phyloP scores from a whole-genome alignment of 2,329 filamentous ascomycete genomes.

The Fusarium staphyleae region DNA sequence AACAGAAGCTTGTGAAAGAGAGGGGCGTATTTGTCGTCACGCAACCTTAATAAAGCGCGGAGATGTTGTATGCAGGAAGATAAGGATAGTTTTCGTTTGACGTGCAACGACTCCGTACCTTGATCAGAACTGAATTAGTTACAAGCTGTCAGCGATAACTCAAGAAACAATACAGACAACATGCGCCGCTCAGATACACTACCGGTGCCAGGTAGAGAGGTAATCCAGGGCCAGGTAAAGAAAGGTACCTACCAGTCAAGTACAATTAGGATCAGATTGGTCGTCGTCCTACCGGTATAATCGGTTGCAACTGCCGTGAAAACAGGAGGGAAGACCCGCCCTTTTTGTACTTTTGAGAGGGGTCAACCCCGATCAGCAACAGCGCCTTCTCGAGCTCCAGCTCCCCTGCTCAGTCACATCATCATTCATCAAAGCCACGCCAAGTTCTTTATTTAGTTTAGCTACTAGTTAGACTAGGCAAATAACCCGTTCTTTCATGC shows the following conservation, averaged over 20 bases:
- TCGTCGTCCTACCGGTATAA: conserved; percentile 40
- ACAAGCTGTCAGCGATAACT: conserved; percentile 1
- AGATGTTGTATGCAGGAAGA: background rate
- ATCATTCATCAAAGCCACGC: conserved; percentile 24
- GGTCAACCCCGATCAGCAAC: background rate
- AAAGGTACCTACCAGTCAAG: conserved; percentile 31
- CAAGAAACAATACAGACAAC: background rate
- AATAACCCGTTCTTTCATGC: background rate
- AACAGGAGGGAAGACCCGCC: conserved; percentile 42
- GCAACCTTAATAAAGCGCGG: conserved; percentile 25
- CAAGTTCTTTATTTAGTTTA: background rate
- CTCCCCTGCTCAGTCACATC: conserved; percentile 26
- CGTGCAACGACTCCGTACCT: background rate
- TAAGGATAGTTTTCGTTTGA: no score
- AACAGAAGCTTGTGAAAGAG: conserved; percentile 15
- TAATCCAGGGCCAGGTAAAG: no score
- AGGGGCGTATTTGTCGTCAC: conserved; percentile 24
- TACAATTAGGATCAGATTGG: conserved; percentile 10
- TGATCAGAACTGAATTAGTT: background rate
- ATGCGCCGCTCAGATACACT: conserved; percentile 1
- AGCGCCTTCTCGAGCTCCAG: background rate
- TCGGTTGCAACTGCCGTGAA: conserved; percentile 36
- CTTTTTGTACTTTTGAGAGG: conserved; percentile 44
- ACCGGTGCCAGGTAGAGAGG: no score
- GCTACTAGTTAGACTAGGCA: background rate